Evolutionary conservation across 2,329 filamentous ascomycete species (phyloP).

Genomic region (Fusarium irregulare): DNA sequence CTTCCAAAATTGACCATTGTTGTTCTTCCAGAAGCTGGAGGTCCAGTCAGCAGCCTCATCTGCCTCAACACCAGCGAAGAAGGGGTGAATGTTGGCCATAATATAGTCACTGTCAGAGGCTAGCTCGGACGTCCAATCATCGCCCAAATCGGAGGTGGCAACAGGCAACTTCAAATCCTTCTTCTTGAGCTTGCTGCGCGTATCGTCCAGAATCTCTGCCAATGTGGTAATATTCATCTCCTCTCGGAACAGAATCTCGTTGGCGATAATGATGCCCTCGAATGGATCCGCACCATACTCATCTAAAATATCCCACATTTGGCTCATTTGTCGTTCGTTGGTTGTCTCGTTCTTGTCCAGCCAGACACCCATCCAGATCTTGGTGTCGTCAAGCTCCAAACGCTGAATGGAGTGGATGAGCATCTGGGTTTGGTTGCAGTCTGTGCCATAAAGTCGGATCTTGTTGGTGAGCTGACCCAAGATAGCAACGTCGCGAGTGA

Average conservation of each 20-base stretch:
- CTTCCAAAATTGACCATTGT: slow-evolving; percentile 75
- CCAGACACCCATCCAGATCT: slow-evolving; percentile 96
- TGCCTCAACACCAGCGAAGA: slow-evolving; percentile 84
- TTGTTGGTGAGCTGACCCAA: slow-evolving; percentile 90
- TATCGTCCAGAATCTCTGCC: slow-evolving; percentile 71
- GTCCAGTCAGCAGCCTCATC: slow-evolving; percentile 82
- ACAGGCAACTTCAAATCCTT: slow-evolving; percentile 78
- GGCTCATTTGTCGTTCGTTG: slow-evolving; percentile 81
- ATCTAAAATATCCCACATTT: slow-evolving; percentile 88
- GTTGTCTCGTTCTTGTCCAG: slow-evolving; percentile 86
- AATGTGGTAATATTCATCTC: slow-evolving; percentile 76
- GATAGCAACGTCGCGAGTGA: slow-evolving; percentile 90
- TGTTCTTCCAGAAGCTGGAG: slow-evolving; percentile 78
- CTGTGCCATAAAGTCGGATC: slow-evolving; percentile 90
- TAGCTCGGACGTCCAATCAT: slow-evolving; percentile 82
- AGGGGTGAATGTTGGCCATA: slow-evolving; percentile 97
- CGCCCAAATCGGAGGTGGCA: slow-evolving; percentile 88
- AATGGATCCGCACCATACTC: slow-evolving; percentile 75
- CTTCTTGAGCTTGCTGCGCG: slow-evolving; percentile 77
- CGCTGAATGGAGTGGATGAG: slow-evolving; percentile 83
- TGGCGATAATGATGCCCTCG: slow-evolving; percentile 83
- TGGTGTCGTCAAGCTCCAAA: slow-evolving; percentile 78
- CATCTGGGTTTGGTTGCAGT: slow-evolving; percentile 98
- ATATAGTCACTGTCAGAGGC: slow-evolving; percentile 81
- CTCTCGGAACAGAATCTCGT: slow-evolving; percentile 82